Base-by-base conservation (phyloP, 495 filamentous ascomycete species). In the Polyplosphaeria fusca region DNA sequence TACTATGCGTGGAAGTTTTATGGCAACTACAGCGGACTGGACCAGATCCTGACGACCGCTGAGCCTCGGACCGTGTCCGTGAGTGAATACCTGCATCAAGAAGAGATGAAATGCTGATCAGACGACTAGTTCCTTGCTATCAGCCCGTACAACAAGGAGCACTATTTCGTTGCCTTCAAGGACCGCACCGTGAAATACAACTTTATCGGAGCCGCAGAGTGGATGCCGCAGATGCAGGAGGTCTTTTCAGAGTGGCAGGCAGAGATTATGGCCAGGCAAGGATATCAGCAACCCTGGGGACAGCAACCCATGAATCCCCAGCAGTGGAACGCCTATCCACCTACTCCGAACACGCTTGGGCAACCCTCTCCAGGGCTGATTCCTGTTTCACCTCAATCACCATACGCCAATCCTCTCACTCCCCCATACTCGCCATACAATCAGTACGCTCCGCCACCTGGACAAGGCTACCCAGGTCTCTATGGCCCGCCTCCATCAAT, bases 1-100 rank as follows among this genome's bases (percentile, higher is more conserved):
- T 65, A 60, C 28, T 65, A 44, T 30, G 12, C 46, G 3, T 65
- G 62, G 62, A 65, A 65, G 52, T 65, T 65, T 41, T 58, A 65
- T 24, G 62, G 62, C 5, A 26, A 41, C 9, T 65, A 65, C 51
- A 24, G 16, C 11, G 27, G 35, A 5, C 27, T 65, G 47, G 57
- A 65, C 26, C 47, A 49, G 62, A 65, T 65, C 13, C 39, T 65
- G 41, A 48, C 28, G 19, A 52, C 27, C 3, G 56, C 62, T 13
- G 52, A 60, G 37, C 62, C 62, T 25, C 24, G 62, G 14, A 18
- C 40, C 5, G 62, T 65, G 12, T 53, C 51, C 3, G 62, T 65
- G 43, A 48, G 57, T 65, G 3, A n/a, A n/a, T n/a, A n/a, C n/a
- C n/a, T n/a, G n/a, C n/a, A n/a, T n/a, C n/a, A n/a, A 35, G 30